Evolutionary conservation across 768 basidiomycete genomes (phyloP).

Genomic region (Neoboletus subvelutipes): DNA sequence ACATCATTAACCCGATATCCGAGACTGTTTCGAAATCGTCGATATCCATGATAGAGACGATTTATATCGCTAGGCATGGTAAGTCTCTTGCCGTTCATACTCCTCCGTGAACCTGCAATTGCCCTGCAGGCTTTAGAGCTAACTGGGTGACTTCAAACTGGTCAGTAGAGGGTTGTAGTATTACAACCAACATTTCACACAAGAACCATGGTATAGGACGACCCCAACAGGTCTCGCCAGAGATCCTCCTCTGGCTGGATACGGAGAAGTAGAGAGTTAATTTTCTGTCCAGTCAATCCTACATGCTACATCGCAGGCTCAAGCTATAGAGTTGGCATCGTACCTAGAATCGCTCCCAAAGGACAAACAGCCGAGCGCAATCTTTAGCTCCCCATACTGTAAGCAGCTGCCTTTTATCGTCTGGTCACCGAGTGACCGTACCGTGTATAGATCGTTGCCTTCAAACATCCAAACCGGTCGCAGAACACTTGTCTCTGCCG

Average conservation of each 20-base stretch:
- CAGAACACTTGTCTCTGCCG: constrained; percentile 61
- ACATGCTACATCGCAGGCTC: constrained; percentile 41
- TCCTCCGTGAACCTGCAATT: background rate
- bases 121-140: constrained; percentile 59
- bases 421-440: background rate
- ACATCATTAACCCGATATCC: no score
- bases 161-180: constrained; percentile 37
- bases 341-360: constrained; percentile 65
- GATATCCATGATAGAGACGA: constrained; percentile 40
- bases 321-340: constrained; percentile 70
- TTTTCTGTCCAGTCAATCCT: background rate
- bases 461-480: constrained; percentile 70
- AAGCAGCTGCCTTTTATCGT: constrained; percentile 15
- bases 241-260: constrained; percentile 72
- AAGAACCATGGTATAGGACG: constrained; percentile 42
- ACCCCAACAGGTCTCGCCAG: constrained; percentile 64
- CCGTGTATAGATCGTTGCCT: constrained; percentile 71
- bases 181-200: constrained; percentile 4
- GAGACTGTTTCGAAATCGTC: no score
- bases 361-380: constrained; percentile 67
- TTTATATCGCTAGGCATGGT: constrained; percentile 45
- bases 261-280: constrained; percentile 53
- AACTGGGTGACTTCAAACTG: constrained; percentile 72
- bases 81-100: background rate
- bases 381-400: constrained; percentile 89